Conservation (phyloP, 805 yeast species). For the Candida pini region DNA sequence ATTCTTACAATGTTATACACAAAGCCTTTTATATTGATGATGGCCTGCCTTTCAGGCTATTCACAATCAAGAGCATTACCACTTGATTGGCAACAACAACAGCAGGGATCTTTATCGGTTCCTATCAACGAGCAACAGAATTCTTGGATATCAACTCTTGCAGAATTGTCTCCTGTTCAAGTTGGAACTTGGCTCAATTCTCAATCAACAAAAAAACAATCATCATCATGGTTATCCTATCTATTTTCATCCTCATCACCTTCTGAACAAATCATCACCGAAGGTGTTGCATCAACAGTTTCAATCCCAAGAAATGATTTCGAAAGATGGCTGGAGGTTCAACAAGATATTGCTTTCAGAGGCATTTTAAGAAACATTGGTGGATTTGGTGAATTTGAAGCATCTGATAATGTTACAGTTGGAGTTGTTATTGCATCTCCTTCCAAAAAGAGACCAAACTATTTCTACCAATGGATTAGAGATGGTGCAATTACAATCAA, state of each 20-base stretch:
- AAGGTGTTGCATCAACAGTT: slow-evolving; percentile 16
- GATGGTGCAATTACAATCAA: slow-evolving; percentile 81
- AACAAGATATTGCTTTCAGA: slow-evolving; percentile 37
- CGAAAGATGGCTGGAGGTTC: slow-evolving; percentile 44
- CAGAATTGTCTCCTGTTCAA: slow-evolving; percentile 8
- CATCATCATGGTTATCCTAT: slow-evolving; percentile 4
- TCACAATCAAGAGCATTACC: slow-evolving; percentile 3
- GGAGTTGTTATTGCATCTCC: slow-evolving; percentile 89
- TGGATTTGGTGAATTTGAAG: slow-evolving; percentile 33
- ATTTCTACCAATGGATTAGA: slow-evolving; percentile 86
- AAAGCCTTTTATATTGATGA: slow-evolving; percentile 1
- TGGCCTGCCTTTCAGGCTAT: slow-evolving; percentile 2
- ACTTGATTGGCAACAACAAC: no score
- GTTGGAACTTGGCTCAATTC: slow-evolving; percentile 2
- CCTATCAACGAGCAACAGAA: neutral
- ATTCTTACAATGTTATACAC: slow-evolving; percentile 1
- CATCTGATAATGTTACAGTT: slow-evolving; percentile 34
- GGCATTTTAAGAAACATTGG: slow-evolving; percentile 53
- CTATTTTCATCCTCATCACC: slow-evolving; percentile 1
- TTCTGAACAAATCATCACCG: slow-evolving; percentile 8
- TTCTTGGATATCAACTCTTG: slow-evolving; percentile 7
- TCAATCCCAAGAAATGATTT: slow-evolving; percentile 32
- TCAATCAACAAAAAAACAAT: neutral
- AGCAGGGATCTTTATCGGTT: no score
- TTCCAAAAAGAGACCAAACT: slow-evolving; percentile 64